A percentile compares a stretch with the other conserved stretches of the same genome.
Evolutionary conservation across 2,329 filamentous ascomycete genomes (phyloP).

Genomic region (Ophiostoma ulmi): DNA sequence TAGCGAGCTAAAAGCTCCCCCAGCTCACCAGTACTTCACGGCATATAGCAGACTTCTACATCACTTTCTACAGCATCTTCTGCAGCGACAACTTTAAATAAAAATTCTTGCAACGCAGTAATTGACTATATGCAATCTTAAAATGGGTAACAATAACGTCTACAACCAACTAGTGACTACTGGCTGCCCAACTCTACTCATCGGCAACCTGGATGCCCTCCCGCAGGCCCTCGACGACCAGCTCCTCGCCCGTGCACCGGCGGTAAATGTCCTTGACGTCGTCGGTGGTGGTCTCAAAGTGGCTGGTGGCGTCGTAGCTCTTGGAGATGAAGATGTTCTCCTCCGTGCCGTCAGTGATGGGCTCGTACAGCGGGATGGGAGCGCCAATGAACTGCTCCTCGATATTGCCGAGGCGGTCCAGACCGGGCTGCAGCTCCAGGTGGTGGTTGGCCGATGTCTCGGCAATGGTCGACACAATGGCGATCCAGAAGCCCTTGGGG

Average conservation of each 20-base stretch:
- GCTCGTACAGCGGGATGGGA: conserved; percentile 65
- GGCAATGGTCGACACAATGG: conserved; percentile 95
- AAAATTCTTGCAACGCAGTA: not conserved
- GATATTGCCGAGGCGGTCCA: conserved; percentile 85
- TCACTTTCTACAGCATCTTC: not conserved
- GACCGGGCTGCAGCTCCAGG: conserved; percentile 84
- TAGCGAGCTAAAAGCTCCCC: not conserved
- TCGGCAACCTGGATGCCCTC: conserved; percentile 71
- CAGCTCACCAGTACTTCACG: not conserved
- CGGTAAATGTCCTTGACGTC: conserved; percentile 93
- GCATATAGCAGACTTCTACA: not conserved
- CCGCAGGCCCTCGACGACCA: conserved; percentile 81
- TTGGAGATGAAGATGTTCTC: conserved; percentile 97
- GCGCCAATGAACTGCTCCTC: conserved; percentile 90
- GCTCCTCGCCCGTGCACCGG: conserved; percentile 74
- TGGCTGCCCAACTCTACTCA: conserved; percentile 44
- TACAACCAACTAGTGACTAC: not conserved
- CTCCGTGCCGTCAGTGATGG: conserved; percentile 70
- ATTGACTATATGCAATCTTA: conserved; percentile 8
- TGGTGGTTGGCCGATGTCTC: conserved; percentile 91
- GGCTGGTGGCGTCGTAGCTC: conserved; percentile 95
- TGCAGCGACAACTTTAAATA: too few species aligned
- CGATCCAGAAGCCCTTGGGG: conserved; percentile 98
- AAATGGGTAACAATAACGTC: conserved; percentile 13
- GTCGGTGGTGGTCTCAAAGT: conserved; percentile 89